Evolutionary conservation across 2,329 filamentous ascomycete species (phyloP).

Genomic region (Colletotrichum abscissum): DNA sequence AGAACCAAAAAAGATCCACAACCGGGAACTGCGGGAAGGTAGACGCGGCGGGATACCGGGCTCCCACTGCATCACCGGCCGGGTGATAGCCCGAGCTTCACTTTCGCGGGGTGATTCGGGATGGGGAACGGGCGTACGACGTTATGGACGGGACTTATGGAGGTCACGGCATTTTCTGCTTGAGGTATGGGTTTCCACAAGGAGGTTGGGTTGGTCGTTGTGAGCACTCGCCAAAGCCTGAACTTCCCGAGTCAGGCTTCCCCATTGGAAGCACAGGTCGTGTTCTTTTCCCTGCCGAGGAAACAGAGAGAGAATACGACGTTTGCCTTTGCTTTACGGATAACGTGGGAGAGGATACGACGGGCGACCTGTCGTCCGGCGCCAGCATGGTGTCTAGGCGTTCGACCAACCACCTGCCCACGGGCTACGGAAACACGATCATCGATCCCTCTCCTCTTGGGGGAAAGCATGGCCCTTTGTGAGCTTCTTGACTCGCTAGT

Average conservation of each 20-base stretch:
- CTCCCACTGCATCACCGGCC: not conserved
- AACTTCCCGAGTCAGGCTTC: not conserved
- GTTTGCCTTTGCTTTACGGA: too few species aligned
- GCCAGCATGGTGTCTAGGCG: not conserved
- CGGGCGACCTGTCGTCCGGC: not conserved
- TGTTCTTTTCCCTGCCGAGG: not conserved
- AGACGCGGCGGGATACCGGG: conserved; percentile 6
- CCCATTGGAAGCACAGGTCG: too few species aligned
- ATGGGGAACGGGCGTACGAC: not conserved
- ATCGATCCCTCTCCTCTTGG: not conserved
- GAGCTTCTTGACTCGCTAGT: not conserved
- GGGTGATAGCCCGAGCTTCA: conserved; percentile 10
- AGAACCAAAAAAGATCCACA: not conserved
- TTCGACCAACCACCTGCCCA: not conserved
- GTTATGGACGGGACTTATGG: not conserved
- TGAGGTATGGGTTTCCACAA: too few species aligned
- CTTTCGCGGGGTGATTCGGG: not conserved
- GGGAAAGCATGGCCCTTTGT: not conserved
- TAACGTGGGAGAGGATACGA: not conserved
- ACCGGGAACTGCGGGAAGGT: not conserved
- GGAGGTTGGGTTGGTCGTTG: not conserved
- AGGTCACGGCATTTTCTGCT: not conserved
- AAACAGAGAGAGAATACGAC: not conserved
- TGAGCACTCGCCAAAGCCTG: not conserved
- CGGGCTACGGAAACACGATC: not conserved